Conservation (phyloP, 805 yeast genomes). For the Candida sonorensis region DNA sequence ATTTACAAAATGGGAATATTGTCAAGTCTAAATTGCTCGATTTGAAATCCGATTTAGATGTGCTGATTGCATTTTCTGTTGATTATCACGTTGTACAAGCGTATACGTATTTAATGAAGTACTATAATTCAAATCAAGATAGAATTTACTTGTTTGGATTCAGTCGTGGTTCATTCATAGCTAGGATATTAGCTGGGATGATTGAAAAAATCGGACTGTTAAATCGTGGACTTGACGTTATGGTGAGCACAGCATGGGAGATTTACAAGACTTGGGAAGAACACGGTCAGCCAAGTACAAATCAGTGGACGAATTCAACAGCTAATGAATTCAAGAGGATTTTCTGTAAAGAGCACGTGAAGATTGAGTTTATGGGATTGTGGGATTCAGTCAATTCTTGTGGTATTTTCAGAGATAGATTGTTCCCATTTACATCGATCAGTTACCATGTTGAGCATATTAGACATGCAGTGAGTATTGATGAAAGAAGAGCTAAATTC, state of each 20-base stretch:
- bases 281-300: slow-evolving; percentile 44
- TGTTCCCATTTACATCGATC: slow-evolving; percentile 52
- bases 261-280: slow-evolving; percentile 54
- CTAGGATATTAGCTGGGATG: slow-evolving; percentile 61
- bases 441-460: slow-evolving; percentile 48
- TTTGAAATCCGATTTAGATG: slow-evolving; percentile 13
- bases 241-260: slow-evolving; percentile 57
- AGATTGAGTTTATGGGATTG: slow-evolving; percentile 54
- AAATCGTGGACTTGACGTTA: slow-evolving; percentile 45
- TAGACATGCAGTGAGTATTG: slow-evolving; percentile 61
- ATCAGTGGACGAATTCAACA: slow-evolving; percentile 34
- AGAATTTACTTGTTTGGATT: slow-evolving; percentile 53
- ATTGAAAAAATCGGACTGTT: slow-evolving; percentile 56
- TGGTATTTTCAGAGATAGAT: slow-evolving; percentile 48
- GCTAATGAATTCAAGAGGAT: slow-evolving; percentile 49
- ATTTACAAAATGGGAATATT: slow-evolving; percentile 17
- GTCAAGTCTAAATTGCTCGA: slow-evolving; percentile 8
- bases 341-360: slow-evolving; percentile 38
- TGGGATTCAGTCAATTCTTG: slow-evolving; percentile 69
- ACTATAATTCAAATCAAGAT: slow-evolving; percentile 44
- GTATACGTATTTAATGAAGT: slow-evolving; percentile 43
- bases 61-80: slow-evolving; percentile 44
- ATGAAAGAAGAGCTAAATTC: slow-evolving; percentile 59
- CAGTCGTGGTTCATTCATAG: slow-evolving; percentile 58
- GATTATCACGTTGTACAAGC: slow-evolving; percentile 54